phyloP scores from a whole-genome alignment of 495 filamentous ascomycete species.

The Hypoxylon lenormandii region DNA sequence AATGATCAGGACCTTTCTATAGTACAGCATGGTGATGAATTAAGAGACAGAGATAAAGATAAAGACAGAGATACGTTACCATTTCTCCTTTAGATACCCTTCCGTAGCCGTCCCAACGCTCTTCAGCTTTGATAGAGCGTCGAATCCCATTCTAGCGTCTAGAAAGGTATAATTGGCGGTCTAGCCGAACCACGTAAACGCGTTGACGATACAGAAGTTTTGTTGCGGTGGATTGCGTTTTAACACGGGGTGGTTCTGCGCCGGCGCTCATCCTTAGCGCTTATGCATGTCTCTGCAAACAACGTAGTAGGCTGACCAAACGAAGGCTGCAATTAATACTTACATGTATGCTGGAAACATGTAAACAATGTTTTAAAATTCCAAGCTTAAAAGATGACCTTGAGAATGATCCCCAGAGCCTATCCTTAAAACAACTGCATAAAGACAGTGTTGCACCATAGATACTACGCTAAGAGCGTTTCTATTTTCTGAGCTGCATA shows the following conservation, averaged over 20 bases:
- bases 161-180: background rate
- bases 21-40: too few relatives aligned
- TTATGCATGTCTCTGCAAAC: slow-evolving; percentile 11
- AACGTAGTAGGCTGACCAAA: too few relatives aligned
- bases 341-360: too few relatives aligned
- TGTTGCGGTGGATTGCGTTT: background rate
- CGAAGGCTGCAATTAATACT: too few relatives aligned
- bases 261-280: slow-evolving; percentile 14
- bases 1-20: background rate
- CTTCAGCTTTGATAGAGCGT: slow-evolving; percentile 35
- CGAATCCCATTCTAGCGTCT: slow-evolving; percentile 29
- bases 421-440: too few relatives aligned
- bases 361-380: too few relatives aligned
- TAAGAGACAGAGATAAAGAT: too few relatives aligned
- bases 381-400: too few relatives aligned
- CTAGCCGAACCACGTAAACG: background rate
- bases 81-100: slow-evolving; percentile 40
- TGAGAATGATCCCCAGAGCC: too few relatives aligned
- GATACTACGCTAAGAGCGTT: too few relatives aligned
- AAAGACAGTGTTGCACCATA: too few relatives aligned
- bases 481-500: too few relatives aligned
- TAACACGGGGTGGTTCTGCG: background rate
- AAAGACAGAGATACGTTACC: slow-evolving; percentile 15
- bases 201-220: background rate
- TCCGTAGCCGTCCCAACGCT: slow-evolving; percentile 22